Base-by-base conservation (phyloP, 305 asterid genomes). In the Lippia alba region DNA sequence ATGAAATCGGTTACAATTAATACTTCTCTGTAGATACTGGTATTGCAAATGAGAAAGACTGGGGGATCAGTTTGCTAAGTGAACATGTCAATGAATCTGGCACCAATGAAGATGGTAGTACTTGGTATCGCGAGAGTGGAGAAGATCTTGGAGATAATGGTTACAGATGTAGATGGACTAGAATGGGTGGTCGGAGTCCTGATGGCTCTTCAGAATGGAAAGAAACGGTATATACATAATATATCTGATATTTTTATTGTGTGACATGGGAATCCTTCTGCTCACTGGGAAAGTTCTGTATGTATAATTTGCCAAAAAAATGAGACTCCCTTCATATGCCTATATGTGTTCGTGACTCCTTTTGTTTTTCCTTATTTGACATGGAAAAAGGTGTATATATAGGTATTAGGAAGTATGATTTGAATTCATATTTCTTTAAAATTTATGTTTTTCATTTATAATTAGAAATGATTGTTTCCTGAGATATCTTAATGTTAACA, bases 71-170 rank as follows among this genome's bases (percentile, higher is more conserved):
- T 82, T 66, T 94, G 76, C 58, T 90, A 76, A 81, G 79, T 78
- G 99, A 90, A 59, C 76, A 63, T 79, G 86, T 74, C 53, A 88
- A 79, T 66, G 99, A 94, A 84, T 61, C 91, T 24, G 99, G 96
- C 64, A 85, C 73, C 20, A 91, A 90, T 75, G 98, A 94, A 72
- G 99, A 94, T 79, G 97, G 91, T 0, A 91, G 96, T 72, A 85
- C 91, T 9, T 94, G 99, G 97, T 87, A 78, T 51, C 88, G 91
- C 46, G 98, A 91, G 78, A 87, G 93, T 83, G 90, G 96, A 32
- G 97, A 91, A 79, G 99, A 94, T 77, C 84, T 88, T 64, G 98
- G 96, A 64, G 97, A 88, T 36, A 94, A 94, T 69, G 99, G 99
- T 17, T 90, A 81, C 75, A 80, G 96, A 78, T 90, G 97, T 83